These are phyloP conservation scores for Rhypophila decipiens DNA, from an alignment of 495 filamentous ascomycete genomes.

Conservation along the genomic window DNA sequence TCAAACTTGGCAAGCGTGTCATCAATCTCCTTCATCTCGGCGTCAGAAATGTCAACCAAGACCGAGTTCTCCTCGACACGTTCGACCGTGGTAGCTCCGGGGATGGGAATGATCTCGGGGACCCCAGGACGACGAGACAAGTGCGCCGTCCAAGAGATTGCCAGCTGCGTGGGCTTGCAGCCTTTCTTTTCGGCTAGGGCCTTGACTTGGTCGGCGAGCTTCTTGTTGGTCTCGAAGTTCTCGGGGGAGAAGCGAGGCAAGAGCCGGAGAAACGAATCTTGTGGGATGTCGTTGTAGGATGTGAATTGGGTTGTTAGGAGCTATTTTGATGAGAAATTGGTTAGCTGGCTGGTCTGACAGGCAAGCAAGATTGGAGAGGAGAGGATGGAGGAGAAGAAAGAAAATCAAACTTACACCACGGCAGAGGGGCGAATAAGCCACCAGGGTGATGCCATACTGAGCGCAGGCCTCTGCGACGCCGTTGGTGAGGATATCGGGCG, in stretches of 20 bases:
- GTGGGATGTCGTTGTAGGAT: slow-evolving; percentile 53
- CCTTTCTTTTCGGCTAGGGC: slow-evolving; percentile 63
- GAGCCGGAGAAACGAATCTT: slow-evolving; percentile 45
- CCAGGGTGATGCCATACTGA: slow-evolving; percentile 62
- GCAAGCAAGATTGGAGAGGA: too few relatives aligned
- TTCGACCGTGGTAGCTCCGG: slow-evolving; percentile 53
- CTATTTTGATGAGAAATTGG: slow-evolving; percentile 7
- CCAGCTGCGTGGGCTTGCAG: slow-evolving; percentile 68
- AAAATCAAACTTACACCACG: slow-evolving; percentile 46
- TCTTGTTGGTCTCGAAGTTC: slow-evolving; percentile 65
- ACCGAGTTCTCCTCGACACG: slow-evolving; percentile 46
- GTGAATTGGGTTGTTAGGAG: slow-evolving; percentile 56
- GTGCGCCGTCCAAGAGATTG: slow-evolving; percentile 61
- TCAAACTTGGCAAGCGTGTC: slow-evolving; percentile 35
- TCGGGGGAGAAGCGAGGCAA: slow-evolving; percentile 63
- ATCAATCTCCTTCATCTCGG: slow-evolving; percentile 48
- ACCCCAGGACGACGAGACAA: slow-evolving; percentile 53
- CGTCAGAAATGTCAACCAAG: slow-evolving; percentile 36
- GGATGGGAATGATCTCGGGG: slow-evolving; percentile 76
- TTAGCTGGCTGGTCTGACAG: too few relatives aligned
- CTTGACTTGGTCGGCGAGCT: slow-evolving; percentile 61
- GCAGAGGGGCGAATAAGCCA: slow-evolving; percentile 50
- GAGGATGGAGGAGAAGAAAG: slow-evolving; percentile 1
- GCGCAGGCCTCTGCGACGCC: slow-evolving; percentile 66
- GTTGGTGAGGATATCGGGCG: slow-evolving; percentile 63